Evolutionary conservation across 192 early-diverging fungal genomes (phyloP).

Genomic region (Pilobolus umbonatus): DNA sequence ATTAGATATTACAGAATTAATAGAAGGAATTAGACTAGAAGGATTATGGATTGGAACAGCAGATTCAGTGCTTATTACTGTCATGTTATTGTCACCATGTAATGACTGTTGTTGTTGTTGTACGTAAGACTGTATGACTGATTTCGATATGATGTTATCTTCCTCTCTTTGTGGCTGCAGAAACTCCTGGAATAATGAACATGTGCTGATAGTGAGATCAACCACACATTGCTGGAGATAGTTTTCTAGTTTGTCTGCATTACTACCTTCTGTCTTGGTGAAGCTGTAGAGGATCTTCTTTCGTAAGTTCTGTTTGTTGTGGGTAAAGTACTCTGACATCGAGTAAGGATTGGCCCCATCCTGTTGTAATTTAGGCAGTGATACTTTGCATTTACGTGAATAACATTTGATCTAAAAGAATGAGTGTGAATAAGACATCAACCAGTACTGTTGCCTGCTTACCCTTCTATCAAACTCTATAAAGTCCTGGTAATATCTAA

Average conservation of each 20-base stretch:
- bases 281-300: constrained; percentile 9
- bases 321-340: no score
- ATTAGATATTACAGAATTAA: neutral
- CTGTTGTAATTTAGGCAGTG: constrained; percentile 14
- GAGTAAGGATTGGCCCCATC: no score
- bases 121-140: constrained; percentile 1
- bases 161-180: constrained; percentile 44
- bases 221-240: constrained; percentile 4
- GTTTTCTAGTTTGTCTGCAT: constrained; percentile 13
- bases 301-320: neutral
- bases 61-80: no score
- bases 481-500: constrained; percentile 36
- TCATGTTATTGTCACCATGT: neutral
- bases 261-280: constrained; percentile 6
- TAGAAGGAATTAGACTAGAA: no score
- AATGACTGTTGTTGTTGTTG: constrained; percentile 1
- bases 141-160: constrained; percentile 25
- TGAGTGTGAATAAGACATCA: neutral
- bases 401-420: constrained; percentile 18
- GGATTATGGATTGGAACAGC: neutral
- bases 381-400: constrained; percentile 17
- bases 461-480: constrained; percentile 35
- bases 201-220: constrained; percentile 14
- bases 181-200: constrained; percentile 40
- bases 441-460: neutral